A percentile compares a stretch with the other conserved stretches of the same genome.
phyloP scores from a whole-genome alignment of 495 filamentous ascomycete species.

The Niebla homalea region DNA sequence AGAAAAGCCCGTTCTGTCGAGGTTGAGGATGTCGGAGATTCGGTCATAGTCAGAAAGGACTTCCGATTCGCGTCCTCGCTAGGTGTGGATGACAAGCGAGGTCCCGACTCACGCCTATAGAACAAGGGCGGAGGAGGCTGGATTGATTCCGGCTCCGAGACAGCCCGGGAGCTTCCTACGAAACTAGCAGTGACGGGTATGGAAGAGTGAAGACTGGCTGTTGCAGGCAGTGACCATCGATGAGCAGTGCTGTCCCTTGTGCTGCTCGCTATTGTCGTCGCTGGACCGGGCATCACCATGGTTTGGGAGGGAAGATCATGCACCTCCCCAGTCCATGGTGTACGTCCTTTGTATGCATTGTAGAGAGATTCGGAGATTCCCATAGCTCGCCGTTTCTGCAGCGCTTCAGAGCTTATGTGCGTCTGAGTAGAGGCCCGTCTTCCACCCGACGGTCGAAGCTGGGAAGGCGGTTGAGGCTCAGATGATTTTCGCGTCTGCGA shows the following conservation, averaged over 20 bases:
- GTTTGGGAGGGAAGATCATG: conserved; percentile 7
- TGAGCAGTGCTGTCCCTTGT: not conserved
- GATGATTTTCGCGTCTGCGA: conserved; percentile 1
- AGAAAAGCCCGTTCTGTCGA: conserved; percentile 3
- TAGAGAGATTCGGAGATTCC: conserved; percentile 14
- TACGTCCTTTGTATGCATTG: conserved; percentile 13
- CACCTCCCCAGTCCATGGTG: conserved; percentile 2
- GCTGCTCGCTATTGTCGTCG: conserved; percentile 1
- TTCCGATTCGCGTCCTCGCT: conserved; percentile 10
- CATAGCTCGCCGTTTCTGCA: conserved; percentile 2
- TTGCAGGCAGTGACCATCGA: conserved; percentile 5
- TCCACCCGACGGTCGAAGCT: not conserved
- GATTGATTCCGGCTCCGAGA: conserved; percentile 8
- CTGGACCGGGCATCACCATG: not conserved
- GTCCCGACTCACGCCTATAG: conserved; percentile 7
- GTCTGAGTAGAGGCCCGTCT: conserved; percentile 1
- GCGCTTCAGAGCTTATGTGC: not conserved
- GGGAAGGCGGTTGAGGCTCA: not conserved
- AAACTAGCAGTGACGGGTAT: conserved; percentile 5
- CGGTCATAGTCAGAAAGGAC: conserved; percentile 11
- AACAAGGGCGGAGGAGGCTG: conserved; percentile 10
- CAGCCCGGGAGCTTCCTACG: conserved; percentile 3
- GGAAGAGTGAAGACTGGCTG: conserved; percentile 1
- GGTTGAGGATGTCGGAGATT: conserved; percentile 7
- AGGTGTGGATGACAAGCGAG: conserved; percentile 6